A percentile compares a stretch with the other conserved stretches of the same genome.
Conservation (phyloP, 2,329 filamentous ascomycete genomes). For the Hortaea sp. region DNA sequence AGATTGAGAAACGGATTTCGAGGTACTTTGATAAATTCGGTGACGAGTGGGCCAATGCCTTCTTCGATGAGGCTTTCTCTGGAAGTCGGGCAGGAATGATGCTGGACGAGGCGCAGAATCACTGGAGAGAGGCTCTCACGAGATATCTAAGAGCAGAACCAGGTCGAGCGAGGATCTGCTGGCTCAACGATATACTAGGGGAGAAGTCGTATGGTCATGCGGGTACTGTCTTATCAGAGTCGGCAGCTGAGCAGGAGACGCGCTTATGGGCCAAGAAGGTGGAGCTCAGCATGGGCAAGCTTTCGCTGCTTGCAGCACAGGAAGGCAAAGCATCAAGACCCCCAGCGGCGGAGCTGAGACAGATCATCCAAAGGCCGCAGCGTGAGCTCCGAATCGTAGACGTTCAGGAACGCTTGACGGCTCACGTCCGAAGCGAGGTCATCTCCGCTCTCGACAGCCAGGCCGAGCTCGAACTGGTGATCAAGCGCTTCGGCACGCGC, state of each 20-base stretch:
- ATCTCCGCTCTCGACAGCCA: slow-evolving; percentile 66
- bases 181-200: slow-evolving; percentile 84
- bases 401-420: slow-evolving; percentile 70
- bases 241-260: slow-evolving; percentile 62
- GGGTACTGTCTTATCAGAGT: slow-evolving; percentile 56
- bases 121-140: slow-evolving; percentile 60
- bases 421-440: slow-evolving; percentile 58
- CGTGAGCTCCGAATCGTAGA: slow-evolving; percentile 55
- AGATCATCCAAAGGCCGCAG: slow-evolving; percentile 1
- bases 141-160: slow-evolving; percentile 64
- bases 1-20: slow-evolving; percentile 35
- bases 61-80: slow-evolving; percentile 69
- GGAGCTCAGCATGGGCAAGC: slow-evolving; percentile 78
- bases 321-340: slow-evolving; percentile 19
- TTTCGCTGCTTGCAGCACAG: slow-evolving; percentile 56
- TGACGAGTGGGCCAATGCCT: slow-evolving; percentile 59
- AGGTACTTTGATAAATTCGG: slow-evolving; percentile 55
- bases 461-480: slow-evolving; percentile 65
- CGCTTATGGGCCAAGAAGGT: slow-evolving; percentile 91
- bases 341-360: background rate
- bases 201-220: slow-evolving; percentile 68
- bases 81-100: slow-evolving; percentile 47
- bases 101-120: slow-evolving; percentile 57
- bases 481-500: slow-evolving; percentile 53
- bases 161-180: slow-evolving; percentile 67